phyloP scores from a whole-genome alignment of 208 protist genomes.

The Trypanosoma cruzi region DNA sequence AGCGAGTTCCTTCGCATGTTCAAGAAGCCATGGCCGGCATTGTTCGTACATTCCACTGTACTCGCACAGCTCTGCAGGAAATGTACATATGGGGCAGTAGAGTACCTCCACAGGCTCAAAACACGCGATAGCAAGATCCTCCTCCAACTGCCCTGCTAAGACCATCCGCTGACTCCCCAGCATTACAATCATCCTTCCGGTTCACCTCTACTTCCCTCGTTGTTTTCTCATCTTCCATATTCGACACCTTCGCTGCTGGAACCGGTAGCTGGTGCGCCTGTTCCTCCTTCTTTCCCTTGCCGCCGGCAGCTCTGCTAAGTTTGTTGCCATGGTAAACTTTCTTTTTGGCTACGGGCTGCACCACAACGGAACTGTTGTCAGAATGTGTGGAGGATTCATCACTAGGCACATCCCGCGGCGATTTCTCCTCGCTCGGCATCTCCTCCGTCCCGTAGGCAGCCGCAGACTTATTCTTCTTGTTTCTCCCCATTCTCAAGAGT shows the following conservation, averaged over 20 bases:
- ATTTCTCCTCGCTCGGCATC: background rate
- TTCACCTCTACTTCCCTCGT: background rate
- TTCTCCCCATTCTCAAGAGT: slow-evolving; percentile 44
- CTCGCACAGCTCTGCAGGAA: slow-evolving; percentile 93
- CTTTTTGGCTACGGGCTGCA: slow-evolving; percentile 40
- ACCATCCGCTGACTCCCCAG: slow-evolving; percentile 1
- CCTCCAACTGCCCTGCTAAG: slow-evolving; percentile 18
- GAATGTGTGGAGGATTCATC: background rate
- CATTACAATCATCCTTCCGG: slow-evolving; percentile 23
- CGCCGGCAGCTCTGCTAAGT: slow-evolving; percentile 30
- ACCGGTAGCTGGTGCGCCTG: background rate
- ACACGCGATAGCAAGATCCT: slow-evolving; percentile 36
- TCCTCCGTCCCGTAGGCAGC: background rate
- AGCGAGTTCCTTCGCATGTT: slow-evolving; percentile 83
- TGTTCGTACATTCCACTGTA: slow-evolving; percentile 92
- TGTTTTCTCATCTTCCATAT: background rate
- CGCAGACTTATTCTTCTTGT: slow-evolving; percentile 48
- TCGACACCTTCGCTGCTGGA: background rate
- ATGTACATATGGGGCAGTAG: slow-evolving; percentile 93
- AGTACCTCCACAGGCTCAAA: slow-evolving; percentile 71
- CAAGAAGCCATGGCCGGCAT: slow-evolving; percentile 89
- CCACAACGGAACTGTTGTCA: background rate
- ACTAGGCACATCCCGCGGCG: background rate
- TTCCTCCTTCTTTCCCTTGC: slow-evolving; percentile 34
- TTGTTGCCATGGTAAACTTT: slow-evolving; percentile 74